Conservation (phyloP, 768 basidiomycete species). For the Leccinum uliginosum region DNA sequence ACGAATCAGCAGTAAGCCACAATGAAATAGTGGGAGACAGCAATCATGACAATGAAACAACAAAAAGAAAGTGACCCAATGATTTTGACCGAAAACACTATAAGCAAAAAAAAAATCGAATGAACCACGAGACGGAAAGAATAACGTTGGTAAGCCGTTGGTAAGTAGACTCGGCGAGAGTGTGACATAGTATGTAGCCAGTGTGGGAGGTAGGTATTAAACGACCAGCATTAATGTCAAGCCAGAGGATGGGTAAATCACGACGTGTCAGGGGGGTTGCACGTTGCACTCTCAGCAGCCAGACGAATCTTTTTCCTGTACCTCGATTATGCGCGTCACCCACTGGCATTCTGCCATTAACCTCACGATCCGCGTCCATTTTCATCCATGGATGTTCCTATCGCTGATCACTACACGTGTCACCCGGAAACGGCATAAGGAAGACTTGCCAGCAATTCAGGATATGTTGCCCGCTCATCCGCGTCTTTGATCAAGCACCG, state of each 20-base stretch:
- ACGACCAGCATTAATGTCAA: conserved; percentile 24
- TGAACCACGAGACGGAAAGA: background rate
- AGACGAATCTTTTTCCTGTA: no score
- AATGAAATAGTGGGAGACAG: conserved; percentile 3
- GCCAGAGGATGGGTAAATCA: background rate
- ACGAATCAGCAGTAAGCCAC: conserved; percentile 1
- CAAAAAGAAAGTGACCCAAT: conserved; percentile 3
- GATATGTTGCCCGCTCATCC: conserved; percentile 73
- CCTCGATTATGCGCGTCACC: conserved; percentile 58
- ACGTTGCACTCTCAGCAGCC: background rate
- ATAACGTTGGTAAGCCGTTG: conserved; percentile 3
- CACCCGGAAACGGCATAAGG: background rate
- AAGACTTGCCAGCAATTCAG: conserved; percentile 64
- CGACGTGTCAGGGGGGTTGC: background rate
- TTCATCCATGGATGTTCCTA: conserved; percentile 78
- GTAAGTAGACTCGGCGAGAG: conserved; percentile 12
- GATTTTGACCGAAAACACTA: conserved; percentile 2
- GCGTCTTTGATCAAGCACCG: conserved; percentile 81
- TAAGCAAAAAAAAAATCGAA: background rate
- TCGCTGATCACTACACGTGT: background rate
- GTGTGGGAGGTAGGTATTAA: conserved; percentile 22
- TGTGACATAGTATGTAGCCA: conserved; percentile 12
- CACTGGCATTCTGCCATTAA: conserved; percentile 87
- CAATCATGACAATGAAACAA: conserved; percentile 6
- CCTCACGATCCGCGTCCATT: conserved; percentile 53